phyloP scores from a whole-genome alignment of 2,329 filamentous ascomycete genomes.

The Juglanconis oblonga region DNA sequence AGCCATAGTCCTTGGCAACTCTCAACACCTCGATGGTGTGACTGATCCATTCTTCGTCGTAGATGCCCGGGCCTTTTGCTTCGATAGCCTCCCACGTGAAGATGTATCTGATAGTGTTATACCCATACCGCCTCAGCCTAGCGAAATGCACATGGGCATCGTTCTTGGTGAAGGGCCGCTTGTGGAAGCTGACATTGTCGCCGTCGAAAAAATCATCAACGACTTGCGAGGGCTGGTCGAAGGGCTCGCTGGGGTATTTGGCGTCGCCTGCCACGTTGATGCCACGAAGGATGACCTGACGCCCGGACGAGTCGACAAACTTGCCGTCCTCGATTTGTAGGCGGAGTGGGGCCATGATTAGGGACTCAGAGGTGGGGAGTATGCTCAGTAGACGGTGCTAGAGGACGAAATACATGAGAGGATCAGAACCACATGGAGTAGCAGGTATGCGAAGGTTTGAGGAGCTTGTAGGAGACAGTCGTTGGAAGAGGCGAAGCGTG shows the following conservation, averaged over 20 bases:
- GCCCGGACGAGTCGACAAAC: slow-evolving; percentile 77
- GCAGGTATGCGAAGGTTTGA: too few species aligned
- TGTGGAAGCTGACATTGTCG: slow-evolving; percentile 85
- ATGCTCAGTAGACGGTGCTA: neutral
- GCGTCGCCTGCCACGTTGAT: slow-evolving; percentile 92
- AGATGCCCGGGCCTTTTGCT: slow-evolving; percentile 81
- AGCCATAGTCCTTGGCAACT: slow-evolving; percentile 83
- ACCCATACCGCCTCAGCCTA: slow-evolving; percentile 81
- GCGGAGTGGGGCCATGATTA: slow-evolving; percentile 67
- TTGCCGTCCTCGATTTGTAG: slow-evolving; percentile 80
- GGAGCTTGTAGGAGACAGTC: too few species aligned
- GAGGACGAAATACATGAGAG: neutral
- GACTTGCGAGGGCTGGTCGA: slow-evolving; percentile 78
- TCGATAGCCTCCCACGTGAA: slow-evolving; percentile 99
- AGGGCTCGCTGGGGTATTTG: slow-evolving; percentile 75
- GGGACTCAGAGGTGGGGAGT: neutral
- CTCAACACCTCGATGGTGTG: slow-evolving; percentile 85
- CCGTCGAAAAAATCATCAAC: slow-evolving; percentile 83
- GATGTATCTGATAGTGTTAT: slow-evolving; percentile 93
- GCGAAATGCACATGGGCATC: slow-evolving; percentile 86
- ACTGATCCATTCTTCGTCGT: slow-evolving; percentile 90
- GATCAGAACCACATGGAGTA: neutral
- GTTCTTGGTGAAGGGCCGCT: slow-evolving; percentile 76
- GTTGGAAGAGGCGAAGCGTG: too few species aligned
- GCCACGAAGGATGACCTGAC: slow-evolving; percentile 84